A percentile compares a stretch with the other conserved stretches of the same genome.
Evolutionary conservation across 2,329 filamentous ascomycete genomes (phyloP).

Genomic region (Sporothrix mexicana): DNA sequence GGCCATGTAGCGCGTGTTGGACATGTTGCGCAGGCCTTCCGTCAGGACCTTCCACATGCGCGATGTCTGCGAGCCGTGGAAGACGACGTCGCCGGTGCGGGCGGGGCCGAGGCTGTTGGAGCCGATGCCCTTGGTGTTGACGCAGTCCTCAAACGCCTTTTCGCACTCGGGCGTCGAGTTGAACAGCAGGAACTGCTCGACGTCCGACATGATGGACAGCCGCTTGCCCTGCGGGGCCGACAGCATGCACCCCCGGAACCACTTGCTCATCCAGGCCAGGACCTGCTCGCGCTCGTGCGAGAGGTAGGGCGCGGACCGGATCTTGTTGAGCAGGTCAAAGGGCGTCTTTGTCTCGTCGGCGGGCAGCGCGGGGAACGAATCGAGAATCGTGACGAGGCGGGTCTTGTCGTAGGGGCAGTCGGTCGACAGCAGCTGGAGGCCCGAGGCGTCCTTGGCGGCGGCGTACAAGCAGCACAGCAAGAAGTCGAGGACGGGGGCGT

Average conservation of each 20-base stretch:
- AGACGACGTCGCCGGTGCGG: conserved; percentile 35
- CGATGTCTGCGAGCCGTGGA: conserved; percentile 36
- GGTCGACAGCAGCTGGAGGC: conserved; percentile 34
- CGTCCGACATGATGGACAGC: conserved; percentile 38
- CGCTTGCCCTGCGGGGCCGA: conserved; percentile 37
- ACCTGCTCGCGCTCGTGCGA: conserved; percentile 35
- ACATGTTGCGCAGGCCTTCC: conserved; percentile 38
- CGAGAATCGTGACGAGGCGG: conserved; percentile 33
- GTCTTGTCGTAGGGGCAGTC: conserved; percentile 36
- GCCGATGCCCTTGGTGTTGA: neutral
- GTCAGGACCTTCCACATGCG: conserved; percentile 39
- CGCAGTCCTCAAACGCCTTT: conserved; percentile 32
- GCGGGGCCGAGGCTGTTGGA: neutral
- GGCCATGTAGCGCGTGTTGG: conserved; percentile 35
- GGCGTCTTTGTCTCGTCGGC: conserved; percentile 28
- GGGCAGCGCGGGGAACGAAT: conserved; percentile 38
- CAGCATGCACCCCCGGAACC: conserved; percentile 40
- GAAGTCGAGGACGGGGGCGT: conserved; percentile 39
- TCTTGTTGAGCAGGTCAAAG: conserved; percentile 35
- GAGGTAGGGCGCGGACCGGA: conserved; percentile 26
- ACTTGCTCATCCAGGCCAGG: conserved; percentile 39
- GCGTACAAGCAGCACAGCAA: conserved; percentile 38
- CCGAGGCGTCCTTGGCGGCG: conserved; percentile 32
- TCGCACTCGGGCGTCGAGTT: conserved; percentile 39
- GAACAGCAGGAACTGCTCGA: conserved; percentile 39